phyloP scores from a whole-genome alignment of 176 grass and related monocot genomes.

The Oryza glaberrima region DNA sequence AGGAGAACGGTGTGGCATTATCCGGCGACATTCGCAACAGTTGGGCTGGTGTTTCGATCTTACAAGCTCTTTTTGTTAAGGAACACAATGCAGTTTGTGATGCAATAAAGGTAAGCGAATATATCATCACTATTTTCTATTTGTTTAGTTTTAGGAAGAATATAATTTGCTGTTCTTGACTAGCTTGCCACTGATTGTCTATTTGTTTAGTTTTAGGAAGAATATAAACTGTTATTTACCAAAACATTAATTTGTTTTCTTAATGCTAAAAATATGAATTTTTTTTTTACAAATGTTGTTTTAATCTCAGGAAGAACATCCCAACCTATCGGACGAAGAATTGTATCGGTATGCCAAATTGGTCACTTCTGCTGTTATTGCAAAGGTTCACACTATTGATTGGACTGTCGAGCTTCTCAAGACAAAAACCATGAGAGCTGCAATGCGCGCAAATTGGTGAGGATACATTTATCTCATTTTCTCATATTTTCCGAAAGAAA shows the following conservation, averaged over 20 bases:
- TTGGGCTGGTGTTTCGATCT: constrained; percentile 63
- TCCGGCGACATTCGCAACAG: constrained; percentile 58
- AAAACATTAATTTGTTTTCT: constrained; percentile 27
- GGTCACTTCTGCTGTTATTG: constrained; percentile 69
- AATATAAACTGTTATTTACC: constrained; percentile 8
- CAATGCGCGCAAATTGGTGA: constrained; percentile 62
- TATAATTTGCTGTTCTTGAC: neutral
- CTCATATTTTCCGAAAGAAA: constrained; percentile 28
- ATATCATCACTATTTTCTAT: constrained; percentile 19
- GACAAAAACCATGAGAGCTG: constrained; percentile 53
- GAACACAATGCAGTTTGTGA: constrained; percentile 72
- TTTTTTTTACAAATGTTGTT: neutral
- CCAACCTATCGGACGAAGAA: constrained; percentile 47
- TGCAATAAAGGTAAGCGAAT: constrained; percentile 54
- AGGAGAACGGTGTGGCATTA: constrained; percentile 40
- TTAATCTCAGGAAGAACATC: constrained; percentile 50
- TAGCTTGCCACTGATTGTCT: neutral
- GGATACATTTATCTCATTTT: constrained; percentile 42
- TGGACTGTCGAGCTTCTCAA: constrained; percentile 73
- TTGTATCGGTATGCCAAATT: constrained; percentile 54
- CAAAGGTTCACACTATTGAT: constrained; percentile 75
- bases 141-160: constrained; percentile 26
- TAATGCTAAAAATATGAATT: constrained; percentile 12
- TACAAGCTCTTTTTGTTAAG: constrained; percentile 65
- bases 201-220: too few relatives aligned